These are phyloP conservation scores for Tricholoma furcatifolium DNA, from an alignment of 768 basidiomycete genomes.

Conservation along the genomic window DNA sequence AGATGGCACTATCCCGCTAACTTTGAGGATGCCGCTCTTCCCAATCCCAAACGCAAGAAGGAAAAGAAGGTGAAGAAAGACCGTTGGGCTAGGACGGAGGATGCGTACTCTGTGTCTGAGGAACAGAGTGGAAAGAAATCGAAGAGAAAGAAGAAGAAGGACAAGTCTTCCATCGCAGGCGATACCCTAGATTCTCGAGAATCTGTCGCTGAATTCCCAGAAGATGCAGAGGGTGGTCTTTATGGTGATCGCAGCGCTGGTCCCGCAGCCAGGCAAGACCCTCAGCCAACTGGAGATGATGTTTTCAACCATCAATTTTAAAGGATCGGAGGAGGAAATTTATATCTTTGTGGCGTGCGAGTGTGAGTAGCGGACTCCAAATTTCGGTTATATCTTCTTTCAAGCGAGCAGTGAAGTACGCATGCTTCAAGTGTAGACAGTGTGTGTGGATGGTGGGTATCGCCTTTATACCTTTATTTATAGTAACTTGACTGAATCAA, in stretches of 20 bases:
- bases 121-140: conserved; percentile 51
- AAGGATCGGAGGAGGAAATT: neutral
- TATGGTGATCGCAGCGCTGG: conserved; percentile 42
- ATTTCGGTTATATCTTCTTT: conserved; percentile 3
- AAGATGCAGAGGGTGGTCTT: conserved; percentile 69
- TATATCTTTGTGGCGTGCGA: neutral
- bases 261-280: conserved; percentile 18
- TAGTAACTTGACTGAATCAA: neutral
- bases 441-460: conserved; percentile 9
- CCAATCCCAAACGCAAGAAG: conserved; percentile 43
- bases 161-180: conserved; percentile 41
- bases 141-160: conserved; percentile 74
- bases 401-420: neutral
- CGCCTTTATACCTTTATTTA: conserved; percentile 3
- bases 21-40: conserved; percentile 61
- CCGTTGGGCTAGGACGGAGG: conserved; percentile 83
- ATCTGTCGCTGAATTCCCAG: conserved; percentile 55
- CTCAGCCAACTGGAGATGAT: conserved; percentile 36
- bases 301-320: conserved; percentile 70
- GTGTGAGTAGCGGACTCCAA: conserved; percentile 8
- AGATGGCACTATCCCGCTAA: conserved; percentile 89
- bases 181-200: conserved; percentile 35
- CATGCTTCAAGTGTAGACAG: conserved; percentile 5
- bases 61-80: conserved; percentile 84
- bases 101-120: conserved; percentile 65